Base-by-base conservation (phyloP, 352 stramenopile species). In the Globisporangium recalcitrans region DNA sequence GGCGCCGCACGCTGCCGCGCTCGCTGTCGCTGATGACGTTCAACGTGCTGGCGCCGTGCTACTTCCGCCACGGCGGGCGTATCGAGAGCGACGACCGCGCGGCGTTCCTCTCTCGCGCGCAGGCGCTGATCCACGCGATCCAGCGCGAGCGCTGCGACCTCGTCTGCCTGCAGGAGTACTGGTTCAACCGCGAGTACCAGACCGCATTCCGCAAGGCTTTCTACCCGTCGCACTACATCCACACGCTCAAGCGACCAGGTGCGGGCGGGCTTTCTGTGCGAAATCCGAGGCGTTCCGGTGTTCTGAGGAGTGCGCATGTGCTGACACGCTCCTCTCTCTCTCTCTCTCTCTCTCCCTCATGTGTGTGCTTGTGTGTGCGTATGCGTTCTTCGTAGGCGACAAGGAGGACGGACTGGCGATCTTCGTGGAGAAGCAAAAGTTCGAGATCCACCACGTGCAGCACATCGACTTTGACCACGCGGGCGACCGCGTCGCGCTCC, bases 91-190 rank as follows among this genome's bases (percentile, higher is more conserved):
- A 77, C 26, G 72, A 93, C 62, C 63, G 68, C 47, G 56, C 57
- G 36, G 73, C 82, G 11, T 95, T 82, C 72, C 80, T 93, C 24
- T 53, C 82, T 22, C 83, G 85, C 49, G 78, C 85, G 22, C 71
- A 91, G 64, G 82, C 83, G 40, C 63, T 88, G 16, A 91, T 95
- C 60, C 63, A 74, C 55, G 68, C 80, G 22, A 82, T 95, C 63
- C 83, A 92, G 61, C 75, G 76, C 63, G 80, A 93, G 67, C 69
- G 75, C 21, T 86, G 74, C 70, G 82, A 91, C 67, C 56, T 95
- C 57, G 72, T 95, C 34, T 95, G 85, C 68, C 73, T 95, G 29
- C 85, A 95, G 59, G 85, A 95, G 71, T 92, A 86, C 64, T 95
- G 83, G 82, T 95, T 93, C 70, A 62, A 91, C 46, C 77, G 69